phyloP scores from a whole-genome alignment of 176 grass and related monocot species.

The Ampelocalamus luodianensis region DNA sequence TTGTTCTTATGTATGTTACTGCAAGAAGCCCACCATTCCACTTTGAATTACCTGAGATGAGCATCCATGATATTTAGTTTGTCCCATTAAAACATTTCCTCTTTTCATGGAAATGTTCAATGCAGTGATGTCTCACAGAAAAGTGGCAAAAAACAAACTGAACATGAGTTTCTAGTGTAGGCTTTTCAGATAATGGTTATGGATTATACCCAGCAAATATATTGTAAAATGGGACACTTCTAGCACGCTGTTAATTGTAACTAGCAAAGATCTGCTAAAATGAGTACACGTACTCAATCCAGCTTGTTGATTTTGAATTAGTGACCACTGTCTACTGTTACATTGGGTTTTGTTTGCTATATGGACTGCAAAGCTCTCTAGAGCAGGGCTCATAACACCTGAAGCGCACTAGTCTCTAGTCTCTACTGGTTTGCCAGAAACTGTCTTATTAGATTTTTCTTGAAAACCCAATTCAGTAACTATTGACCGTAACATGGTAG shows the following conservation, averaged over 20 bases:
- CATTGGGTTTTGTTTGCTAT: not conserved
- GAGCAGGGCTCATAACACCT: not conserved
- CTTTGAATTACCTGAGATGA: not conserved
- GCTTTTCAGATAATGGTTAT: not conserved
- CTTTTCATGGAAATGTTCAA: not conserved
- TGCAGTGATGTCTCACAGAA: not conserved
- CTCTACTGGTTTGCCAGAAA: not conserved
- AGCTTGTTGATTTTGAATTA: conserved; percentile 7
- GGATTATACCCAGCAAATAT: not conserved
- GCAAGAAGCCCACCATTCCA: not conserved
- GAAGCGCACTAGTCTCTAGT: not conserved
- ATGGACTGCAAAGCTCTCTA: not conserved
- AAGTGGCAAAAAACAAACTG: not conserved
- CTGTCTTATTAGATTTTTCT: not conserved
- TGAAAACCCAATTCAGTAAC: not conserved
- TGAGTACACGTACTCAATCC: not conserved
- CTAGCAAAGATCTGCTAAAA: not conserved
- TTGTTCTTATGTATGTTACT: not conserved
- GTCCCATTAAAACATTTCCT: not conserved
- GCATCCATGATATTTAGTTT: not conserved
- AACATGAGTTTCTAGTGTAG: not conserved
- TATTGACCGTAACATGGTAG: not conserved
- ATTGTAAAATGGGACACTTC: conserved; percentile 16
- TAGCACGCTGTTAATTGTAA: not conserved
- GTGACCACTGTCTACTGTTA: not conserved